A percentile compares a stretch with the other conserved stretches of the same genome.
phyloP scores from a whole-genome alignment of 306 rosid species.

The Castanopsis chinensis region DNA sequence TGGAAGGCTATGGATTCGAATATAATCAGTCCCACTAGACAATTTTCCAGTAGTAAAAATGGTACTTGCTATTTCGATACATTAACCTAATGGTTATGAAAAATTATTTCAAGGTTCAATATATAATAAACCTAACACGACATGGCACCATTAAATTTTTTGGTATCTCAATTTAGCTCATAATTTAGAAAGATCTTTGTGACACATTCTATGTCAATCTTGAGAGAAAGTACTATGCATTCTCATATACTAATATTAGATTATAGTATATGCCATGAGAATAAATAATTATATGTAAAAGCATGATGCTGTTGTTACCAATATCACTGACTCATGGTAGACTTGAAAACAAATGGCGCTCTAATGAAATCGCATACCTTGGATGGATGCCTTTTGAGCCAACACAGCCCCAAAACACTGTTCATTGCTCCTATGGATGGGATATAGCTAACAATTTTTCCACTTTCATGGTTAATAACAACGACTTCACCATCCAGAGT shows the following conservation, averaged over 20 bases:
- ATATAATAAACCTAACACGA: neutral
- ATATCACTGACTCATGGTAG: neutral
- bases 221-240: neutral
- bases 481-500: conserved; percentile 85
- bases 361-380: conserved; percentile 49
- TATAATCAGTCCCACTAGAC: neutral
- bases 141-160: neutral
- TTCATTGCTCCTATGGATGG: conserved; percentile 78
- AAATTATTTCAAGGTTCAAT: neutral
- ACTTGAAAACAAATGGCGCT: neutral
- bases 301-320: neutral
- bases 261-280: neutral
- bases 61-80: neutral
- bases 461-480: conserved; percentile 75
- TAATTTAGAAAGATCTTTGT: neutral
- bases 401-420: conserved; percentile 77
- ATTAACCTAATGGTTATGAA: neutral
- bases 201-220: conserved; percentile 6
- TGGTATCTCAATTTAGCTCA: neutral
- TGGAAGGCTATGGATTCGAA: neutral
- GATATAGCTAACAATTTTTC: conserved; percentile 57
- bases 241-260: neutral
- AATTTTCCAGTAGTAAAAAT: neutral
- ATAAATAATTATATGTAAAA: neutral
- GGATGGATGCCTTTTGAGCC: conserved; percentile 85